These are phyloP conservation scores for Curvularia verruculosa DNA, from an alignment of 2,329 filamentous ascomycete species.

Conservation along the genomic window DNA sequence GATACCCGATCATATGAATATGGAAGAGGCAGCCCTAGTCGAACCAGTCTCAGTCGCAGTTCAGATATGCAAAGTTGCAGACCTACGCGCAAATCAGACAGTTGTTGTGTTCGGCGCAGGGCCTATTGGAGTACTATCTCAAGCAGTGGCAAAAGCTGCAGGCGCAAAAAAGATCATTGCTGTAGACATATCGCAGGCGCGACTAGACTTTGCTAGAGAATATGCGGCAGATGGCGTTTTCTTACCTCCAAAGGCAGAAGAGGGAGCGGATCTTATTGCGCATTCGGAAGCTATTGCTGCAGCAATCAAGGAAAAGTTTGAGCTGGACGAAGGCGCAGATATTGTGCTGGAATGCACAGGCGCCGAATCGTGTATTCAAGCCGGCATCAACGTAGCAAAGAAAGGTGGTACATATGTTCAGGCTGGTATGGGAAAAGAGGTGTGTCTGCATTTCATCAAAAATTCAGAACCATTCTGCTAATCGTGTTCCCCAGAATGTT, in stretches of 20 bases:
- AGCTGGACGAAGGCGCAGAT: constrained; percentile 27
- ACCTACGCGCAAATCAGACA: constrained; percentile 18
- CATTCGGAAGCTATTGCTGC: neutral
- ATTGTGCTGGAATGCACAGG: constrained; percentile 32
- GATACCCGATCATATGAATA: constrained; percentile 30
- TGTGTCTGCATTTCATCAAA: neutral
- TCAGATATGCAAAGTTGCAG: constrained; percentile 27
- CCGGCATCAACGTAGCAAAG: constrained; percentile 23
- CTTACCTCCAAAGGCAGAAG: neutral
- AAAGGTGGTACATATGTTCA: constrained; percentile 31
- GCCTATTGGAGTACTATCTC: constrained; percentile 32
- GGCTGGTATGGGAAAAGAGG: constrained; percentile 32
- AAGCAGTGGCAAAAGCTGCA: constrained; percentile 30
- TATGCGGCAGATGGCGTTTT: constrained; percentile 26
- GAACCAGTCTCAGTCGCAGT: constrained; percentile 38
- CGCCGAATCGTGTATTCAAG: constrained; percentile 29
- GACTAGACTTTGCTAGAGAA: constrained; percentile 31
- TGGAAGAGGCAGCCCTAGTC: constrained; percentile 35
- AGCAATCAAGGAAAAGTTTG: constrained; percentile 14
- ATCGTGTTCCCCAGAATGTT: constrained; percentile 27
- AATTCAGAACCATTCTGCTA: constrained; percentile 1
- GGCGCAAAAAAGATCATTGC: constrained; percentile 27
- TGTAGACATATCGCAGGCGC: constrained; percentile 24
- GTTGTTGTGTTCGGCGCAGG: constrained; percentile 3
- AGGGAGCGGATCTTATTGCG: neutral